These are phyloP conservation scores for Apostasia shenzhenica DNA, from an alignment of 106 monocot genomes.

Conservation along the genomic window DNA sequence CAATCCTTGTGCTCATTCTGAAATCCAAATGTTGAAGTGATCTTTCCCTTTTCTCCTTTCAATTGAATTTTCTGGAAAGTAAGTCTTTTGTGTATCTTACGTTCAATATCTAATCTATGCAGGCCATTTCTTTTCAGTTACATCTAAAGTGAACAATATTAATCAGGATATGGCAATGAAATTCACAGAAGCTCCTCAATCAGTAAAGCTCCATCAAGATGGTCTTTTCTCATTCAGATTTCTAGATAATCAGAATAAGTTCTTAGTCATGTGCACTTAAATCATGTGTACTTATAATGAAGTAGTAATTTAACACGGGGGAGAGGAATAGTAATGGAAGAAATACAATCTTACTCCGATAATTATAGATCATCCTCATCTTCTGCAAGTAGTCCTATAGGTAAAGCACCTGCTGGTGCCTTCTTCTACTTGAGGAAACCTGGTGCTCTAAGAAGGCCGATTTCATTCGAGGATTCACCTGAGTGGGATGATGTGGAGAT, in stretches of 20 bases:
- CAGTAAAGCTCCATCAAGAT: too few species aligned
- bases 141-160: too few species aligned
- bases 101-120: background rate
- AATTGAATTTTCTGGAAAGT: background rate
- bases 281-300: background rate
- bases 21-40: background rate
- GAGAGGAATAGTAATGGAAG: constrained; percentile 34
- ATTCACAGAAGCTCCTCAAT: too few species aligned
- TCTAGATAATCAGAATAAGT: background rate
- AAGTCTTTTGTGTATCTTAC: background rate
- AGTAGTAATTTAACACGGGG: background rate
- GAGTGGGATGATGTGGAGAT: constrained; percentile 92
- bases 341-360: constrained; percentile 58
- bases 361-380: constrained; percentile 91
- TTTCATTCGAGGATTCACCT: constrained; percentile 96
- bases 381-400: constrained; percentile 86
- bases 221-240: too few species aligned
- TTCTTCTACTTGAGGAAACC: constrained; percentile 80
- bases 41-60: background rate
- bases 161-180: too few species aligned
- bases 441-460: constrained; percentile 50
- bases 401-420: constrained; percentile 34
- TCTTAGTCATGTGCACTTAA: background rate
- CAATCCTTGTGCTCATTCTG: background rate
- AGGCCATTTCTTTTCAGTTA: background rate